These are phyloP conservation scores for Leucoagaricus sp. DNA, from an alignment of 1,284 basidiomycete species.

Conservation along the genomic window DNA sequence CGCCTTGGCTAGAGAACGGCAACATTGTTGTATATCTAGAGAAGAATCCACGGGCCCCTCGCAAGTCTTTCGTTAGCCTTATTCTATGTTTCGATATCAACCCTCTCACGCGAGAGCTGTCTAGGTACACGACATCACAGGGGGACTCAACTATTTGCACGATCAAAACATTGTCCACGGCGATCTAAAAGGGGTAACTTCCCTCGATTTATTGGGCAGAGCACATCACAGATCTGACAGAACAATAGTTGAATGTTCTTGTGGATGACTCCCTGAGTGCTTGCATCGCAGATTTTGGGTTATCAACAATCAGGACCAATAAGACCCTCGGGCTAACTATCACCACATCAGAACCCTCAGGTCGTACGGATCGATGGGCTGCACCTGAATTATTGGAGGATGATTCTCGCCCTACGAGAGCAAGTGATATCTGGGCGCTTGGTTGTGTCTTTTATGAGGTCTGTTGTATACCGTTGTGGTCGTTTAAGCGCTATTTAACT, in stretches of 20 bases:
- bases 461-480: too few relatives aligned
- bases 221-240: neutral
- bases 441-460: constrained; percentile 17
- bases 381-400: neutral
- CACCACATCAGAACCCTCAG: neutral
- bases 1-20: constrained; percentile 34
- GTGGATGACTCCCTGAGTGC: constrained; percentile 17
- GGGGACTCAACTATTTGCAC: too few relatives aligned
- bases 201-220: neutral
- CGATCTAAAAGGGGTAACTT: constrained; percentile 39
- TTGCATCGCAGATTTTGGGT: constrained; percentile 22
- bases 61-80: neutral
- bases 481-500: too few relatives aligned
- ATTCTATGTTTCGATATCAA: too few relatives aligned
- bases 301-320: neutral
- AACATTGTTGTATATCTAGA: constrained; percentile 28
- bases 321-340: neutral
- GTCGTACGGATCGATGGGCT: neutral
- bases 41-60: neutral
- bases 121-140: too few relatives aligned
- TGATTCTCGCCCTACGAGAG: neutral
- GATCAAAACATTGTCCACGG: too few relatives aligned
- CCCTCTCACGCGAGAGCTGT: too few relatives aligned
- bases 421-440: constrained; percentile 9
- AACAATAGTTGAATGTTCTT: constrained; percentile 21